A percentile compares a stretch with the other conserved stretches of the same genome.
Evolutionary conservation across 23 red algal genomes (phyloP).

Genomic region (Gracilariopsis chorda): DNA sequence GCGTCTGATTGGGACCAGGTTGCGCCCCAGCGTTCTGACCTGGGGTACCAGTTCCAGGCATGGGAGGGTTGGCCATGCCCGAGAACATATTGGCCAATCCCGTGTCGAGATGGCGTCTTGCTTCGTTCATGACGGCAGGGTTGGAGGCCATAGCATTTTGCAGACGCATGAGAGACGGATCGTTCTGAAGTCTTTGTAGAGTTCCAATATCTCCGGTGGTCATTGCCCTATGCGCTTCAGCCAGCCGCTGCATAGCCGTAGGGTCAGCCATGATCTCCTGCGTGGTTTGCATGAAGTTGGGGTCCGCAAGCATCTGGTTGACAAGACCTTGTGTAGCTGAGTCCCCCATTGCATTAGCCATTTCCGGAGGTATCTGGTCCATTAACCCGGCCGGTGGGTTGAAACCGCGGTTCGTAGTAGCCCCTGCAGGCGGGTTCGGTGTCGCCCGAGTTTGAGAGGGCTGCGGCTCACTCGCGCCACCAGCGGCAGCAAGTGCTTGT

Average conservation of each 20-base stretch:
- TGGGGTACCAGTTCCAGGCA: slow-evolving; percentile 1
- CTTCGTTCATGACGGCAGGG: slow-evolving; percentile 48
- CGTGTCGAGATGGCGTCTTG: slow-evolving; percentile 23
- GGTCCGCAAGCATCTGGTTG: slow-evolving; percentile 53
- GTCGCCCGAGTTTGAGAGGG: background rate
- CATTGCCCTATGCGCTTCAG: slow-evolving; percentile 55
- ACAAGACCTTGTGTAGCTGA: background rate
- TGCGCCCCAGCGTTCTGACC: background rate
- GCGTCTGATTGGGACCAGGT: background rate
- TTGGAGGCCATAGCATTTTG: slow-evolving; percentile 37
- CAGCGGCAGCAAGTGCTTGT: slow-evolving; percentile 29
- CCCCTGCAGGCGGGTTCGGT: background rate
- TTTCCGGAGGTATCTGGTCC: slow-evolving; percentile 12
- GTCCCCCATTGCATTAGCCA: slow-evolving; percentile 25
- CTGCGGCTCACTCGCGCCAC: background rate
- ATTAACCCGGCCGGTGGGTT: slow-evolving; percentile 21
- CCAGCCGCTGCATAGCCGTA: background rate
- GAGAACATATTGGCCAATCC: slow-evolving; percentile 14
- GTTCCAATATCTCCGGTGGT: slow-evolving; percentile 39
- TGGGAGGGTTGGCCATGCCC: background rate
- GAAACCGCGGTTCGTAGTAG: background rate
- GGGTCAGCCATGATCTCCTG: slow-evolving; percentile 44
- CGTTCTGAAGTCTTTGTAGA: slow-evolving; percentile 28
- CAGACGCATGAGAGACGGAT: slow-evolving; percentile 48
- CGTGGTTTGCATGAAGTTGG: slow-evolving; percentile 50